Evolutionary conservation across 768 basidiomycete genomes (phyloP).

Genomic region (Phlebiopsis gigantea): DNA sequence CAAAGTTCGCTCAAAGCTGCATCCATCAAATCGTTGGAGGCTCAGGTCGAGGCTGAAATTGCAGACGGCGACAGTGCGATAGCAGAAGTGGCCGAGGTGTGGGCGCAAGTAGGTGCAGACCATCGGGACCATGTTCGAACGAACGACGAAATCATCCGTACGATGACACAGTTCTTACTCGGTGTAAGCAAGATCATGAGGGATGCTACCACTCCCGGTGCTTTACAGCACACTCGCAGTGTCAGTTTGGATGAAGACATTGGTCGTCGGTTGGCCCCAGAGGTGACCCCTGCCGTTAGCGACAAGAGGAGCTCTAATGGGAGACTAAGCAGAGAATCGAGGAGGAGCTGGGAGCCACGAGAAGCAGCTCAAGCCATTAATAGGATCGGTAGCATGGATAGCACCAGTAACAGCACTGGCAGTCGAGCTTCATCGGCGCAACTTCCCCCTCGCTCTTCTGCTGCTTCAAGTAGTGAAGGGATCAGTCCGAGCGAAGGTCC

Average conservation of each 20-base stretch:
- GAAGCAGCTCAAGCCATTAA: constrained; percentile 21
- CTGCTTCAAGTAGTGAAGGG: constrained; percentile 27
- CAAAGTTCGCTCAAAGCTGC: constrained; percentile 55
- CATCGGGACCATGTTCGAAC: constrained; percentile 65
- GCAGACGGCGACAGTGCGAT: constrained; percentile 30
- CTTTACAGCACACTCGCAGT: constrained; percentile 42
- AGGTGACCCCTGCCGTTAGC: constrained; percentile 27
- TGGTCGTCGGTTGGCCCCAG: constrained; percentile 30
- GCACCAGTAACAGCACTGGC: constrained; percentile 7
- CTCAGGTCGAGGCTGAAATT: constrained; percentile 74
- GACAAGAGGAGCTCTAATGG: constrained; percentile 52
- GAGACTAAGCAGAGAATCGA: constrained; percentile 45
- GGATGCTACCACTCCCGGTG: constrained; percentile 38
- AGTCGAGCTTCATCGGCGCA: constrained; percentile 15
- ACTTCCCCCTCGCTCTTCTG: constrained; percentile 17
- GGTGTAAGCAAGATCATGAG: constrained; percentile 66
- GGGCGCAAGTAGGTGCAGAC: constrained; percentile 66
- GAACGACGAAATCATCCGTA: constrained; percentile 76
- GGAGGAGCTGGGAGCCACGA: constrained; percentile 40
- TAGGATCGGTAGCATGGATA: constrained; percentile 23
- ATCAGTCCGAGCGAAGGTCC: constrained; percentile 16
- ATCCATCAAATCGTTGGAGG: constrained; percentile 57
- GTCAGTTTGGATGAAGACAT: constrained; percentile 51
- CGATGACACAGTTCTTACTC: constrained; percentile 71
- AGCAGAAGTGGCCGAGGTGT: constrained; percentile 48